phyloP scores from a whole-genome alignment of 805 yeast species.

The Tetrapisispora fleetii region DNA sequence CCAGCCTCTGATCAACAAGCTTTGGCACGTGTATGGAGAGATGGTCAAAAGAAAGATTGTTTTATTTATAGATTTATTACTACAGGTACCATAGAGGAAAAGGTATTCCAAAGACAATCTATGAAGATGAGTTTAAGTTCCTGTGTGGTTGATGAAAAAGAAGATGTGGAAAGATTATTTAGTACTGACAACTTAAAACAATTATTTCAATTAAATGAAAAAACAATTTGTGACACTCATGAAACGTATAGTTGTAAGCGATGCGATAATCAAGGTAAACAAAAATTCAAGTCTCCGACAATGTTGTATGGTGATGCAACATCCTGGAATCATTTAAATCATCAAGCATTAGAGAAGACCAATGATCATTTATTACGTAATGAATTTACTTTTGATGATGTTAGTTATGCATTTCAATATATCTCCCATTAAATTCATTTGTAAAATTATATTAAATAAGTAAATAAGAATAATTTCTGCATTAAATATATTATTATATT shows the following conservation, averaged over 20 bases:
- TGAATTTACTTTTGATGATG: conserved; percentile 58
- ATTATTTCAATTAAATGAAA: conserved; percentile 58
- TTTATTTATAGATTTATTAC: conserved; percentile 88
- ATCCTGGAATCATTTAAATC: conserved; percentile 88
- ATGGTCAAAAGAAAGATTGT: conserved; percentile 96
- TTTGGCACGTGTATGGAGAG: conserved; percentile 96
- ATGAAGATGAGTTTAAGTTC: conserved; percentile 89
- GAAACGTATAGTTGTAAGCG: conserved; percentile 83
- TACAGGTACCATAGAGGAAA: conserved; percentile 93
- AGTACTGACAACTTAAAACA: conserved; percentile 71
- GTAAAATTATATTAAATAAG: neutral
- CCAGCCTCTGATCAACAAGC: conserved; percentile 99
- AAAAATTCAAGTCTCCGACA: conserved; percentile 57
- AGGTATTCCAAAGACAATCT: conserved; percentile 89
- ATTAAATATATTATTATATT: too few relatives aligned
- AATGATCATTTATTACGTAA: conserved; percentile 72
- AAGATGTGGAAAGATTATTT: conserved; percentile 87
- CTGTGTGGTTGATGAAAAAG: conserved; percentile 94
- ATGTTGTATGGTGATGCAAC: conserved; percentile 97
- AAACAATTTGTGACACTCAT: conserved; percentile 81
- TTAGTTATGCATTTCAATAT: conserved; percentile 86
- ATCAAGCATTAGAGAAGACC: conserved; percentile 47
- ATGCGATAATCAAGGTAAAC: conserved; percentile 51
- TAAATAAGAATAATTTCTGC: neutral
- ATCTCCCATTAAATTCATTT: conserved; percentile 53